Evolutionary conservation across 2,329 filamentous ascomycete species (phyloP).

Genomic region (Zarea fungicola): DNA sequence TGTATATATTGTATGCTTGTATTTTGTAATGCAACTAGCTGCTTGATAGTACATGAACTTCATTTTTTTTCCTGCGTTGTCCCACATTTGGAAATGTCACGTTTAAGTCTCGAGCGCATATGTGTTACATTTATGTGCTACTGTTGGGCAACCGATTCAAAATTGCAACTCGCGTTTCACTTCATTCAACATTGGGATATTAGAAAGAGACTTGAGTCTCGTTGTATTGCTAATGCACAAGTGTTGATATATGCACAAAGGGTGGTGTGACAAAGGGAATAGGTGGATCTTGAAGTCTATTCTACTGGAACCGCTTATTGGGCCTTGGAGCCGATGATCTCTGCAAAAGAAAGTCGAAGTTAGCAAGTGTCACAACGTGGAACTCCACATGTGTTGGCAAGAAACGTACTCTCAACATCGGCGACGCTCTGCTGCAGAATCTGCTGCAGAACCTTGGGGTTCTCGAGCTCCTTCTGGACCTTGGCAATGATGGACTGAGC

Average conservation of each 20-base stretch:
- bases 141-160: too few species aligned
- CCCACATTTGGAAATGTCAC: too few species aligned
- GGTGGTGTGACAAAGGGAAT: slow-evolving; percentile 48
- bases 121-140: too few species aligned
- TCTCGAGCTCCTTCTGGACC: slow-evolving; percentile 98
- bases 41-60: not conserved
- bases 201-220: slow-evolving; percentile 26
- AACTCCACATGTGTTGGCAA: not conserved
- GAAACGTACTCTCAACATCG: slow-evolving; percentile 84
- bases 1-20: slow-evolving; percentile 7
- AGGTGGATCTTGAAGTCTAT: slow-evolving; percentile 31
- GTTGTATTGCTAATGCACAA: slow-evolving; percentile 57
- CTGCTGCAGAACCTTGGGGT: slow-evolving; percentile 94
- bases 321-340: slow-evolving; percentile 58
- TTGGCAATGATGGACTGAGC: slow-evolving; percentile 91
- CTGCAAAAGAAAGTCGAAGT: slow-evolving; percentile 32
- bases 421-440: slow-evolving; percentile 94
- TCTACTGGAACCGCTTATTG: slow-evolving; percentile 49
- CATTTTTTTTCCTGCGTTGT: too few species aligned
- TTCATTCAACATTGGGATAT: not conserved
- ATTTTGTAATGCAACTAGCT: slow-evolving; percentile 1
- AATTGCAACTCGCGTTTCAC: slow-evolving; percentile 2
- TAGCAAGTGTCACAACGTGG: slow-evolving; percentile 23
- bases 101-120: too few species aligned
- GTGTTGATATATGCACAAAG: slow-evolving; percentile 53